Base-by-base conservation (phyloP, 1,284 basidiomycete genomes). In the Apiotrichum sp. region DNA sequence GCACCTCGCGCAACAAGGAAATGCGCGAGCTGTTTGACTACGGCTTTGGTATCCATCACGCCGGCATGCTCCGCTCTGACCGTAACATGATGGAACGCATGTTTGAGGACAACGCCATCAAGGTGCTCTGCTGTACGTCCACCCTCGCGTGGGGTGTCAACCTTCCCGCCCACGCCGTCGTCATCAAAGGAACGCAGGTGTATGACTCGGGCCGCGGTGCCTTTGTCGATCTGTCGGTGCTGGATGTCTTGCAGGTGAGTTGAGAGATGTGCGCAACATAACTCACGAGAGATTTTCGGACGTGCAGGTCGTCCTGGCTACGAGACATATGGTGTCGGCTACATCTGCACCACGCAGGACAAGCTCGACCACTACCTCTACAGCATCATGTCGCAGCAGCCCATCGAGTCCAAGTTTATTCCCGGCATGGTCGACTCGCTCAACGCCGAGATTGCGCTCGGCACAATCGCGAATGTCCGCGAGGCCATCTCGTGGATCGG, bases 81-180 rank as follows among this genome's bases (percentile, higher is more conserved):
- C 82, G 96, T 59, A 98, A 92, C 69, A 83, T 98, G 80, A 95
- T 91, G 84, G 96, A 99, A 77, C 81, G 85, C 66, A 85, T 98
- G 84, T 98, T 99, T 65, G 89, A 89, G 67, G 86, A 88, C 10
- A 84, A 86, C 64, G 87, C 85, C 10, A 93, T 98, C 69, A 97
- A 96, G 81, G 92, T 92, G 39, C 80, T 99, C 9, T 98, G 92
- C 76, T 98, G 96, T 79, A 99, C 96, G 3, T 92, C 96, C 2
- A 99, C 96, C 0, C 81, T 99, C 36, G 96, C 96, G 1, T 99
- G 96, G 96, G 96, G 96, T 80, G 96, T 99, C 67, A 99, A 99
- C 74, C 79, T 99, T 67, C 96, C 96, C 41, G 96, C 96, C 4
- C 97, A 98, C 77, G 96, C 96, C 55, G 91, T 93, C 56, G 80